Conservation (phyloP, 805 yeast genomes). For the Ascoidea rubescens region DNA sequence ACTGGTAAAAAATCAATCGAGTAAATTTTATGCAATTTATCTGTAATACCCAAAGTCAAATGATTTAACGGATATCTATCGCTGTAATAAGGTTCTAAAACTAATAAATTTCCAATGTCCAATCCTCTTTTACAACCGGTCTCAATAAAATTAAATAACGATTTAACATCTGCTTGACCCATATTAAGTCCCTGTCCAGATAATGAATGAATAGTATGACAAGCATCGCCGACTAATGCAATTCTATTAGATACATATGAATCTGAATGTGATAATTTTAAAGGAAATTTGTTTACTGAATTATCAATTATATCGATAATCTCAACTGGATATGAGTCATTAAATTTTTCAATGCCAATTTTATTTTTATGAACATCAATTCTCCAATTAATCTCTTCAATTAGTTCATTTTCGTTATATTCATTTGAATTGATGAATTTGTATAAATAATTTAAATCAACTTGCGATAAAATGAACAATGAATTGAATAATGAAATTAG, state of each 20-base stretch:
- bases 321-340: constrained; percentile 53
- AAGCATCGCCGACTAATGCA: constrained; percentile 96
- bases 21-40: constrained; percentile 81
- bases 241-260: constrained; percentile 71
- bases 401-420: constrained; percentile 25
- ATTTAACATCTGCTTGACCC: constrained; percentile 89
- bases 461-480: constrained; percentile 64
- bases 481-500: constrained; percentile 72
- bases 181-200: constrained; percentile 97
- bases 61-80: constrained; percentile 76
- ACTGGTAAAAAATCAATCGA: constrained; percentile 60
- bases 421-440: constrained; percentile 21
- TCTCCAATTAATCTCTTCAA: constrained; percentile 68
- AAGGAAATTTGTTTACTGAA: constrained; percentile 80
- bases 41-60: constrained; percentile 73
- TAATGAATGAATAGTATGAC: constrained; percentile 92
- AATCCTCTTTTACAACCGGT: constrained; percentile 62
- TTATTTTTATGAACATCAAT: constrained; percentile 23
- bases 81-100: constrained; percentile 77
- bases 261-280: constrained; percentile 82
- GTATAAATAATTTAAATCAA: constrained; percentile 64
- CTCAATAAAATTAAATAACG: constrained; percentile 56
- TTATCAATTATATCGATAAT: constrained; percentile 42
- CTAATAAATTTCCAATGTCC: constrained; percentile 74
- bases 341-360: constrained; percentile 28